A percentile compares a stretch with the other conserved stretches of the same genome.
These are phyloP conservation scores for Solanum hybrid DNA, from an alignment of 305 asterid genomes.

Conservation along the genomic window DNA sequence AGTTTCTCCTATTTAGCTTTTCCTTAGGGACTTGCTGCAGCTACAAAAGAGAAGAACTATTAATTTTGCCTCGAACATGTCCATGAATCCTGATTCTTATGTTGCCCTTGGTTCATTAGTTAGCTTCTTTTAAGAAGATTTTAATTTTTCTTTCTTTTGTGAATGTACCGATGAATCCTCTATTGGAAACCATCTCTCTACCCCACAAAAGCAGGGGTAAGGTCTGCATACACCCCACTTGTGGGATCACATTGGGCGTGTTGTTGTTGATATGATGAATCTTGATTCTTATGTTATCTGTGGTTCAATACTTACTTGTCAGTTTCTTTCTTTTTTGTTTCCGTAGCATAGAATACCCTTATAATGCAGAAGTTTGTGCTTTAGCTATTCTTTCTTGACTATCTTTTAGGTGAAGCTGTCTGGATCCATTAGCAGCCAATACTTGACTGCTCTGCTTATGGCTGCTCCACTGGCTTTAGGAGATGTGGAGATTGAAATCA, in stretches of 20 bases:
- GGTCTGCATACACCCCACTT: neutral
- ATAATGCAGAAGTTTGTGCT: neutral
- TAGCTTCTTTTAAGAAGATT: neutral
- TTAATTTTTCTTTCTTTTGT: neutral
- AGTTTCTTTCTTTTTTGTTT: neutral
- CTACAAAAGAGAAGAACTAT: neutral
- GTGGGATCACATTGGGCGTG: neutral
- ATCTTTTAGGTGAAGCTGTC: constrained; percentile 77
- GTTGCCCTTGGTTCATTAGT: neutral
- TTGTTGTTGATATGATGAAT: neutral
- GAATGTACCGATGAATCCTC: neutral
- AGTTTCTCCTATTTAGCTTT: neutral
- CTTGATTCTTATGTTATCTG: neutral
- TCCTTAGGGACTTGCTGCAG: neutral
- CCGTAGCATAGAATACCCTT: neutral
- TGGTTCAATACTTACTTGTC: neutral
- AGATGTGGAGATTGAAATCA: constrained; percentile 82
- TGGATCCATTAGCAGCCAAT: constrained; percentile 92
- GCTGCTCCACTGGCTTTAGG: constrained; percentile 91
- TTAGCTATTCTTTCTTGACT: neutral
- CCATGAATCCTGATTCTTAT: neutral
- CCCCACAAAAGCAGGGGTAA: neutral
- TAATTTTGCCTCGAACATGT: neutral
- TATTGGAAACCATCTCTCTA: neutral
- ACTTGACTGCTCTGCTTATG: constrained; percentile 90